A percentile compares a stretch with the other conserved stretches of the same genome.
phyloP scores from a whole-genome alignment of 2,329 filamentous ascomycete genomes.

The Acrocalymma vagum region DNA sequence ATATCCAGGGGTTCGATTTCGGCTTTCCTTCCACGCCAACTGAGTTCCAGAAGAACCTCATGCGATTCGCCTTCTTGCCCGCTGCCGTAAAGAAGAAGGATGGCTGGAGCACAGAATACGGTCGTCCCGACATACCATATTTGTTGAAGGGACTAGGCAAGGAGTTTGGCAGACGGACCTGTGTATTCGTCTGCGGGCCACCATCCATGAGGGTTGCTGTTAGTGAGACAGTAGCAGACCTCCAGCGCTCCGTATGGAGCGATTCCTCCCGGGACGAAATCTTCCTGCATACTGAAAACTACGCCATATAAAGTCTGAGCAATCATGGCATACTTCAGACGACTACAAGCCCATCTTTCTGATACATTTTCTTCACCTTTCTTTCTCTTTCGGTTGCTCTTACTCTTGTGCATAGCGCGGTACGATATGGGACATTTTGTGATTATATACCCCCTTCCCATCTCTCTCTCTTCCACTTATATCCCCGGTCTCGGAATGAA shows the following conservation, averaged over 20 bases:
- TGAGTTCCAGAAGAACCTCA: conserved; percentile 86
- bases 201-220: conserved; percentile 88
- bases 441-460: conserved; percentile 15
- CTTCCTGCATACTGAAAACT: conserved; percentile 94
- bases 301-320: conserved; percentile 71
- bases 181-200: conserved; percentile 93
- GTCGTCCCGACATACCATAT: conserved; percentile 84
- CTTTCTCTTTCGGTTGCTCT: conserved; percentile 6
- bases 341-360: conserved; percentile 3
- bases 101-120: conserved; percentile 93
- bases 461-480: conserved; percentile 5
- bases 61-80: conserved; percentile 86
- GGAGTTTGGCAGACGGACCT: conserved; percentile 82
- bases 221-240: conserved; percentile 79
- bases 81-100: conserved; percentile 63
- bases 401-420: conserved; percentile 39
- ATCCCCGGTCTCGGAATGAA: neutral
- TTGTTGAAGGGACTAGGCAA: conserved; percentile 86
- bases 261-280: conserved; percentile 85
- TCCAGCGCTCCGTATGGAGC: conserved; percentile 86
- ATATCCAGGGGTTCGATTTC: conserved; percentile 53
- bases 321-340: neutral
- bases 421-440: conserved; percentile 16
- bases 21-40: conserved; percentile 86
- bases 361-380: neutral